These are phyloP conservation scores for barley (Hordeum vulgare) DNA, from an alignment of 176 grass and related monocot species.

Conservation along the genomic window MorexV3_pseudomolecules_assembly NC_058518.1:494778797-494779296, in stretches of 20 bases:
- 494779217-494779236: neutral
- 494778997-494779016: neutral
- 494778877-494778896: neutral
- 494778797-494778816: too few relatives aligned
- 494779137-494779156: neutral
- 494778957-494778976: neutral
- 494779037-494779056: neutral
- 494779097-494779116: neutral
- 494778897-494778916: neutral
- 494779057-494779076: neutral
- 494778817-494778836: too few relatives aligned
- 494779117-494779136: neutral
- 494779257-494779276: too few relatives aligned
- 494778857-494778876: neutral
- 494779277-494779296: neutral
- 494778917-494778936: neutral
- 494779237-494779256: neutral
- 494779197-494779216: neutral
- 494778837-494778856: neutral
- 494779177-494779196: neutral
- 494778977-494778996: neutral
- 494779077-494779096: neutral
- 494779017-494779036: neutral
- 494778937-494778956: neutral
- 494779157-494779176: neutral